Evolutionary conservation across 192 early-diverging fungal species (phyloP).

Genomic region (Backusella westeae): DNA sequence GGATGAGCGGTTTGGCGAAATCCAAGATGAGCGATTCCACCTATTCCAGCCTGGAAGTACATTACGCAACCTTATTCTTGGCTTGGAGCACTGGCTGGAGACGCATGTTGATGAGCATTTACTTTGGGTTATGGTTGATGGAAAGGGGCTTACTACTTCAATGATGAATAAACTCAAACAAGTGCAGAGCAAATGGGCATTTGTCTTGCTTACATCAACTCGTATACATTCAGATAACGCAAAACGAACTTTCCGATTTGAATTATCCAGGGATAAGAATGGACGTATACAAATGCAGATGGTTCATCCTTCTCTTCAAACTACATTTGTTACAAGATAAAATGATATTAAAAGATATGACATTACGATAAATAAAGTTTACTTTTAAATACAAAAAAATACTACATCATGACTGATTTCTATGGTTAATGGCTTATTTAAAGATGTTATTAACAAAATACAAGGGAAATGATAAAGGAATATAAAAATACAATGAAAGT

Average conservation of each 20-base stretch:
- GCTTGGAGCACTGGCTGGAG: background rate
- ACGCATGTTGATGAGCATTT: background rate
- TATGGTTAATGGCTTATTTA: background rate
- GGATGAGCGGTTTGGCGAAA: background rate
- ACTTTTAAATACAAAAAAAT: background rate
- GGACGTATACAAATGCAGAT: background rate
- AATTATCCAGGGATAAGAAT: background rate
- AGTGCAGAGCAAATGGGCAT: background rate
- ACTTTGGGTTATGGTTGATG: background rate
- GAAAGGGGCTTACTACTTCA: background rate
- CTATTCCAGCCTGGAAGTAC: background rate
- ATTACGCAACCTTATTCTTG: background rate
- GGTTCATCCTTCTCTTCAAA: background rate
- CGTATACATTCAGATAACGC: background rate
- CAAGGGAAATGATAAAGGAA: background rate
- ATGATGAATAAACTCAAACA: background rate
- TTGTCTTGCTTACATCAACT: background rate
- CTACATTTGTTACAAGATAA: background rate
- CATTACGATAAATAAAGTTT: too few species aligned
- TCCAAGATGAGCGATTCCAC: background rate
- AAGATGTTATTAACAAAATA: background rate
- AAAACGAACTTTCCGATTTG: slow-evolving; percentile 3
- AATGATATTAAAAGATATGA: background rate
- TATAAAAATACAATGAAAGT: background rate
- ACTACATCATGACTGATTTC: background rate